Evolutionary conservation across 306 rosid species (phyloP).

Genomic region (Casuarina equisetifolia): DNA sequence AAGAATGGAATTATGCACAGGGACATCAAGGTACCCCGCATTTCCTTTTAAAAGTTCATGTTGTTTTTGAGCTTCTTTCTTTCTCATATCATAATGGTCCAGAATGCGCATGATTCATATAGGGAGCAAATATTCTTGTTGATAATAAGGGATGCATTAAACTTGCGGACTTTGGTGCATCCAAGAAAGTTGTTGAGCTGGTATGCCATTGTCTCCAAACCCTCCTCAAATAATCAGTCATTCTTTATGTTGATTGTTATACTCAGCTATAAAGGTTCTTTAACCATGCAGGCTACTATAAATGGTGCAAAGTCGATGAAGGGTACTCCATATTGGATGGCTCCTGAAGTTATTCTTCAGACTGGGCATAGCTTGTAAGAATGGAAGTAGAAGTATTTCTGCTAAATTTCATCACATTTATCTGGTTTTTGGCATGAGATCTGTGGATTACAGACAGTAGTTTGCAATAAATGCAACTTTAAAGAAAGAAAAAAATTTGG

Average conservation of each 20-base stretch:
- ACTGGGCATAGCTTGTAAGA: conserved; percentile 97
- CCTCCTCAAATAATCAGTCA: conserved; percentile 21
- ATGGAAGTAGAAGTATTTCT: conserved; percentile 7
- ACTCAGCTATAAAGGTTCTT: conserved; percentile 19
- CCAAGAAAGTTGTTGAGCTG: conserved; percentile 96
- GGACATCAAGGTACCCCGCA: conserved; percentile 71
- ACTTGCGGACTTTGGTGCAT: conserved; percentile 97
- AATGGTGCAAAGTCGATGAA: conserved; percentile 91
- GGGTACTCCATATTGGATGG: conserved; percentile 99
- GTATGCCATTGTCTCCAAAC: conserved; percentile 35
- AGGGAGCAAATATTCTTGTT: conserved; percentile 98
- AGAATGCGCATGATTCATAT: conserved; percentile 29
- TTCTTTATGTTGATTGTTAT: conserved; percentile 19
- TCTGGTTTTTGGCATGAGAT: conserved; percentile 1
- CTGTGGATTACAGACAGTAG: conserved; percentile 10
- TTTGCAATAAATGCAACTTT: neutral
- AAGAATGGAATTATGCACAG: conserved; percentile 84
- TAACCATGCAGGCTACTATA: conserved; percentile 71
- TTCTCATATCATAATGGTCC: conserved; percentile 1
- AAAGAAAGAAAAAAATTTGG: neutral
- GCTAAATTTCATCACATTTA: neutral
- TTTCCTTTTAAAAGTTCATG: conserved; percentile 6
- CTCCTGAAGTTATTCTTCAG: conserved; percentile 95
- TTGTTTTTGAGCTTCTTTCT: conserved; percentile 4
- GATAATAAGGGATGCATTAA: conserved; percentile 95